These are phyloP conservation scores for Petunia secreta DNA, from an alignment of 257 asterid species.

Conservation along the genomic window DNA sequence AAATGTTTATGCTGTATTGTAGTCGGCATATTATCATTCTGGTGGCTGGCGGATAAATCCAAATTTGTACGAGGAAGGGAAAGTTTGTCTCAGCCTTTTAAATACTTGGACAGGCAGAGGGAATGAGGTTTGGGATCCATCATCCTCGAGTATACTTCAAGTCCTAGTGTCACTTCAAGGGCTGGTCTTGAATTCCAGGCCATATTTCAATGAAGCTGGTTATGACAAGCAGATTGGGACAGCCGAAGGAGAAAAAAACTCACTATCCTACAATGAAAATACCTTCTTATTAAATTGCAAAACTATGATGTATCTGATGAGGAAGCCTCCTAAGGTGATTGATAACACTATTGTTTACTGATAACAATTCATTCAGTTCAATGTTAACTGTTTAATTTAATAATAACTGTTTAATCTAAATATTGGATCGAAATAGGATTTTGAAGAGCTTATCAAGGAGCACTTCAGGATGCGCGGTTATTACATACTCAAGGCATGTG, in stretches of 20 bases:
- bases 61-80: slow-evolving; percentile 97
- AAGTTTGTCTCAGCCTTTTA: slow-evolving; percentile 97
- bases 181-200: slow-evolving; percentile 86
- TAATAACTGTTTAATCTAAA: neutral
- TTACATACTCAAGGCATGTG: slow-evolving; percentile 91
- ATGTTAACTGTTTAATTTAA: neutral
- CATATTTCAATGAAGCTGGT: slow-evolving; percentile 98
- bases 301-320: slow-evolving; percentile 89
- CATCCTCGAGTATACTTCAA: slow-evolving; percentile 97
- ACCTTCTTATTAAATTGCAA: slow-evolving; percentile 91
- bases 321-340: slow-evolving; percentile 94
- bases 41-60: slow-evolving; percentile 99
- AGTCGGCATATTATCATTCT: slow-evolving; percentile 96
- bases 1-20: slow-evolving; percentile 33
- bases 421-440: slow-evolving; percentile 57
- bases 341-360: neutral
- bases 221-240: slow-evolving; percentile 98
- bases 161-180: slow-evolving; percentile 99
- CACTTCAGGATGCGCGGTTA: slow-evolving; percentile 85
- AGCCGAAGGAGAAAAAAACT: slow-evolving; percentile 98
- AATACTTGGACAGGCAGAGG: slow-evolving; percentile 99
- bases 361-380: neutral
- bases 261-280: slow-evolving; percentile 94
- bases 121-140: slow-evolving; percentile 96
- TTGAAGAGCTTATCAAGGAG: slow-evolving; percentile 73